Evolutionary conservation across 768 basidiomycete genomes (phyloP), one percentile per base, ranked within the genome.

Genomic region (Hemileccinum impolitum): DNA sequence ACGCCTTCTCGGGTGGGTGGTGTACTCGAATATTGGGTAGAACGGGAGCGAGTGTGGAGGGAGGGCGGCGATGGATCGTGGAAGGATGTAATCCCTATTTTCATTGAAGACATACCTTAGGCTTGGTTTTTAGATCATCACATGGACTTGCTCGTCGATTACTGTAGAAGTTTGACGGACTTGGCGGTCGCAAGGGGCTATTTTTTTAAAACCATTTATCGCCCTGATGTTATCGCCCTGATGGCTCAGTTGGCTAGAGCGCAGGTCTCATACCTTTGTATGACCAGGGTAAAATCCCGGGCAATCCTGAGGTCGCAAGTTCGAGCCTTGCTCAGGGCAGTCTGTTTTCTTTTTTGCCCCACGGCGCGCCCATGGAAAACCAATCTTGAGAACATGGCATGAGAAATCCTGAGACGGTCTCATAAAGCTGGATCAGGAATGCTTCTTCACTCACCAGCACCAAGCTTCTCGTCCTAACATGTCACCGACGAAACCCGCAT

Each of bases 21-120:
- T 43, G 68, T 70, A 4, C 65, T 94, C 46, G 87, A 87, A 65
- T 96, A 95, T 69, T 97, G 94, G 94, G 62, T 70, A 2, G 85
- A 91, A 68, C 75, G 93, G 57, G 84, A 88, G 63, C 72, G 64
- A 47, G 78, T 80, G 7, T 87, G 81, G 75, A 73, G 56, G 45
- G 63, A 62, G 26, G 70, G 73, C 3, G 66, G 64, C 37, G 46
- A 55, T 25, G 25, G 25, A 25, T 4, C 35, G 6, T 91, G 89
- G 88, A 75, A 73, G 51, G 78, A 74, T 18, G 90, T 95, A 12
- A 90, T 91, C 39, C 64, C 72, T 28, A 93, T 97, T 54, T 96
- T 94, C 68, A 80, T 88, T 43, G 83, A 87, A 32, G 85, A 85
- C 51, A 48, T 43, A 51, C 58, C 54, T 13, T 63, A 54, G 39